These are phyloP conservation scores for Paecilomyces sp. DNA, from an alignment of 2,329 filamentous ascomycete species.

Conservation along the genomic window DNA sequence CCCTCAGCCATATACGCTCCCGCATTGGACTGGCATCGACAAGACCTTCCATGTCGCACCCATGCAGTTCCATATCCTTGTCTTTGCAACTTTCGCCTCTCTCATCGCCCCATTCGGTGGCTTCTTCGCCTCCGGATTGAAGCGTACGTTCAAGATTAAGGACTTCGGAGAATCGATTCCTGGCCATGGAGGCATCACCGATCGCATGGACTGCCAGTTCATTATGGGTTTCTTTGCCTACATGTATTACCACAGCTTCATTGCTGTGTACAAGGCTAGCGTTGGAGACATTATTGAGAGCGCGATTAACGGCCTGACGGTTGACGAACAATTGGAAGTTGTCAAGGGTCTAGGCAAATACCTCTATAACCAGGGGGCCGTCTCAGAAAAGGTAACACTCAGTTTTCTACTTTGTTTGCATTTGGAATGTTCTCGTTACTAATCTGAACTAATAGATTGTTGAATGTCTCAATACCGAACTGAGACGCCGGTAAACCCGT, in stretches of 20 bases:
- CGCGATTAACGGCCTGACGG: slow-evolving; percentile 78
- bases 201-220: slow-evolving; percentile 99
- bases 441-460: slow-evolving; percentile 20
- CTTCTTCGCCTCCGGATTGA: slow-evolving; percentile 95
- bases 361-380: slow-evolving; percentile 55
- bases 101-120: slow-evolving; percentile 95
- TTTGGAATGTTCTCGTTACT: slow-evolving; percentile 5
- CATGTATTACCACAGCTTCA: slow-evolving; percentile 98
- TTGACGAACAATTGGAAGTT: slow-evolving; percentile 83
- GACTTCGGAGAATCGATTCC: slow-evolving; percentile 98
- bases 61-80: slow-evolving; percentile 87
- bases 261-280: slow-evolving; percentile 77
- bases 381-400: slow-evolving; percentile 45
- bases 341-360: slow-evolving; percentile 57
- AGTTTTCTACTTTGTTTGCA: neutral
- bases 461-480: slow-evolving; percentile 30
- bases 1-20: slow-evolving; percentile 65
- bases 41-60: slow-evolving; percentile 70
- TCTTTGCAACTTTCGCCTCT: slow-evolving; percentile 88
- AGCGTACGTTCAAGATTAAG: slow-evolving; percentile 99
- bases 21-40: slow-evolving; percentile 64
- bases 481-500: slow-evolving; percentile 22
- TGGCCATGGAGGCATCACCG: slow-evolving; percentile 94
- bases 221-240: slow-evolving; percentile 99
- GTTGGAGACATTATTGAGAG: slow-evolving; percentile 84